Evolutionary conservation across 2,329 filamentous ascomycete species (phyloP).

Genomic region (Lojkania enalia): DNA sequence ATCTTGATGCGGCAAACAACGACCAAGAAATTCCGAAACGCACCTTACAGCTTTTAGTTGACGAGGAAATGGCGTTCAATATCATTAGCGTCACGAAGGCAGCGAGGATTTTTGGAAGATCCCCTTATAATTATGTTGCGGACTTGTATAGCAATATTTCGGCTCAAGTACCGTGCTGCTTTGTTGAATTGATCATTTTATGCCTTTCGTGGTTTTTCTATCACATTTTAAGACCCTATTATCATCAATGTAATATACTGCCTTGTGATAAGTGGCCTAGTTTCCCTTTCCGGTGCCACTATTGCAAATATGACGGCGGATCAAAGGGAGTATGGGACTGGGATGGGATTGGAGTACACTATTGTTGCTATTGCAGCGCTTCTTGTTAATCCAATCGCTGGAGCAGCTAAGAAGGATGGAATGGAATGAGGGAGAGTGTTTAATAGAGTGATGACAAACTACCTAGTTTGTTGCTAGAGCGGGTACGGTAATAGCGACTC

Average conservation of each 20-base stretch:
- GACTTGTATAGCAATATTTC: conserved; percentile 42
- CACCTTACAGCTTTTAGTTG: conserved; percentile 45
- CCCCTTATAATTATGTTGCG: conserved; percentile 55
- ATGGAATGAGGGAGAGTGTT: not conserved
- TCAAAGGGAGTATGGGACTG: conserved; percentile 36
- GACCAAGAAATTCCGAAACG: conserved; percentile 12
- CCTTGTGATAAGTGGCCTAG: conserved; percentile 43
- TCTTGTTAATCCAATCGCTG: not conserved
- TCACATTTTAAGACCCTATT: conserved; percentile 36
- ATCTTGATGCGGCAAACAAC: conserved; percentile 8
- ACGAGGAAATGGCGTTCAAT: conserved; percentile 52
- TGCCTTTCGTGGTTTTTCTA: conserved; percentile 59
- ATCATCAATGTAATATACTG: conserved; percentile 48
- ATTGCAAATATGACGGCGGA: conserved; percentile 45
- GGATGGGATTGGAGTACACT: not conserved
- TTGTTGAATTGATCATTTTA: conserved; percentile 42
- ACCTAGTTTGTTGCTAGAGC: not conserved
- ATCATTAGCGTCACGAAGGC: conserved; percentile 60
- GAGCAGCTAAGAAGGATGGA: not conserved
- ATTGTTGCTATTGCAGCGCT: not conserved
- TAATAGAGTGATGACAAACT: not conserved
- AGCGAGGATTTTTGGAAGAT: conserved; percentile 56
- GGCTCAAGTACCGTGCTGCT: conserved; percentile 14
- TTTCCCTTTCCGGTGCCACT: conserved; percentile 45
- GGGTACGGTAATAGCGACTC: not conserved